Evolutionary conservation across 306 rosid species (phyloP), one percentile per base, ranked within the genome.

Genomic region (Trichosanthes truncata): DNA sequence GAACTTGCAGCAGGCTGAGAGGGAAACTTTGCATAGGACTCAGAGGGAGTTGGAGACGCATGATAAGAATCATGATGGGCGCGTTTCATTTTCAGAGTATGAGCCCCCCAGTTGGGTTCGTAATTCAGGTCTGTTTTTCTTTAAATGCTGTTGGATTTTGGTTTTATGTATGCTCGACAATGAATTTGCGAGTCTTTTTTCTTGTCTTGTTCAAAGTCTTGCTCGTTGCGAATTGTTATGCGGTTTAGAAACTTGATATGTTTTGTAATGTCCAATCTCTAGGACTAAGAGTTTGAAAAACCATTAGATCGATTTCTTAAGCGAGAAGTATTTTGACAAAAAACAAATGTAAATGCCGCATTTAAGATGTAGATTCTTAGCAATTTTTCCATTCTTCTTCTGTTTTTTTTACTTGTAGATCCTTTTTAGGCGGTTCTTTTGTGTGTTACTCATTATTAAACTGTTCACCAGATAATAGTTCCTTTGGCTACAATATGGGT

Each of bases 401-500:
- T 77, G 53, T 52, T 38, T 13, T 72, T 3, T 46, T 11, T 46
- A 46, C 63, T 41, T 5, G 20, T 38, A 68, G 20, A 51, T 55
- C 36, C 61, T 31, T 79, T 80, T 33, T 45, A 38, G 63, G 4
- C 6, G 5, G 74, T 66, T 82, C 43, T 79, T 38, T 33, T 80
- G 57, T 72, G 77, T 55, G 84, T 38, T 86, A 33, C 46, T 89
- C 79, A 78, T 60, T 78, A 48, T 12, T 55, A 26, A 80, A 46
- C 80, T 6, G 55, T 45, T 74, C 78, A 41, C 33, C 85, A 94
- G 97, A 83, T 82, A 91, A 92, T 78, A 84, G 29, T 65, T 87
- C 98, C 15, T 89, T 91, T 57, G 98, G 96, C 72, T 91, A 91
- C 84, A 91, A 95, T 78, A 92, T 95, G 97, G 97, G 99, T 29